Percentiles rank a stretch among this genome's conserved stretches.
Conservation (phyloP, 2,329 filamentous ascomycete genomes). For the Fusarium sp. region DNA sequence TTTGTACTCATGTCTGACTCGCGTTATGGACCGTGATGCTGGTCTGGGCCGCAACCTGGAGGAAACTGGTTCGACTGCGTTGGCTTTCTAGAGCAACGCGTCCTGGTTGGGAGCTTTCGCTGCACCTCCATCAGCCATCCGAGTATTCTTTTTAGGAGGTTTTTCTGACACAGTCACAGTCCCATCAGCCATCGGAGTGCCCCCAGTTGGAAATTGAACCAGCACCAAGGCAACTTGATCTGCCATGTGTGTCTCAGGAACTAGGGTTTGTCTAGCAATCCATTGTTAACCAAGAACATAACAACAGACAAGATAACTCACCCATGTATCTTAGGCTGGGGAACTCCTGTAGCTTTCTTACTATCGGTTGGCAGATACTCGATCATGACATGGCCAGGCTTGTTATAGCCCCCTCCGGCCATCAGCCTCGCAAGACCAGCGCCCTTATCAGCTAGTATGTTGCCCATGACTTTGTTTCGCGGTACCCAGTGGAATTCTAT, state of each 20-base stretch:
- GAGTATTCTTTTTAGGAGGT: not conserved
- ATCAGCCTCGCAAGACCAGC: slow-evolving; percentile 1
- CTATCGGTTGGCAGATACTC: slow-evolving; percentile 1
- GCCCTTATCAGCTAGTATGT: slow-evolving; percentile 17
- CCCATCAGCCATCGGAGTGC: not conserved
- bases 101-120: not conserved
- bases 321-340: not conserved
- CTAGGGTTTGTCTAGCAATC: not conserved
- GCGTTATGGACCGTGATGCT: not conserved
- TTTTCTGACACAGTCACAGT: not conserved
- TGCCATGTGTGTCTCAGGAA: not conserved
- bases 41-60: not conserved
- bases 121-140: not conserved
- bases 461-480: slow-evolving; percentile 11
- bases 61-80: not conserved
- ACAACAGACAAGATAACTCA: not conserved
- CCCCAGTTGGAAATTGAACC: not conserved
- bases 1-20: not conserved
- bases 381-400: not conserved
- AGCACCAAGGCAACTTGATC: not conserved
- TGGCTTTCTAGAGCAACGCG: not conserved
- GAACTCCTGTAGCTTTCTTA: not conserved
- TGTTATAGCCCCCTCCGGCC: not conserved
- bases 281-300: not conserved
- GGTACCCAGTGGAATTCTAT: slow-evolving; percentile 36